Evolutionary conservation across 1,284 basidiomycete genomes (phyloP).

Genomic region (Puccinia hordei): DNA sequence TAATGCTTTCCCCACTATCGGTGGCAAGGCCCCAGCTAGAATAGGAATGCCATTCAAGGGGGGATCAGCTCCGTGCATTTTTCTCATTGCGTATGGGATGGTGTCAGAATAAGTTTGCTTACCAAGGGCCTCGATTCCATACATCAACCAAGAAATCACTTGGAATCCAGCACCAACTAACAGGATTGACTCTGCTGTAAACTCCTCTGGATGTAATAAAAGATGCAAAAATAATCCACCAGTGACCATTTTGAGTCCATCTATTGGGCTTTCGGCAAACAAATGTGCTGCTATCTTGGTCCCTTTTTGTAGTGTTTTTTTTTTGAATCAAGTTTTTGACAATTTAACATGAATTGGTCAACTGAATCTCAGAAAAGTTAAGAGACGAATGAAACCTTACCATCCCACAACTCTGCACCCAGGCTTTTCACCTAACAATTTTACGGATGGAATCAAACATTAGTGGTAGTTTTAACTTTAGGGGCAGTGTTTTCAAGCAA

Average conservation of each 20-base stretch:
- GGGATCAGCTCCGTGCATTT: neutral
- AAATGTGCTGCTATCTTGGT: constrained; percentile 34
- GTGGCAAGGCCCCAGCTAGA: constrained; percentile 42
- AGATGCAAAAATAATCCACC: constrained; percentile 50
- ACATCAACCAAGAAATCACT: constrained; percentile 42
- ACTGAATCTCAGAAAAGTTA: neutral
- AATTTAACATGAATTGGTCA: constrained; percentile 12
- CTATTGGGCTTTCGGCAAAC: constrained; percentile 33
- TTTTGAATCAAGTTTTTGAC: neutral
- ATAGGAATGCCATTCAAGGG: constrained; percentile 1
- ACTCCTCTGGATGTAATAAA: constrained; percentile 38
- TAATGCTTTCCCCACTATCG: constrained; percentile 20
- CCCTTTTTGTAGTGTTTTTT: constrained; percentile 16
- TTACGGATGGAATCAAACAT: neutral
- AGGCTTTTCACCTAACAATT: constrained; percentile 29
- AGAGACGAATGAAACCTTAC: neutral
- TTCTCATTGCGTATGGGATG: neutral
- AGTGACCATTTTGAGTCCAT: constrained; percentile 47
- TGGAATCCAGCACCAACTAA: constrained; percentile 46
- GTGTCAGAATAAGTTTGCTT: neutral
- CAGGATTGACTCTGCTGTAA: constrained; percentile 46
- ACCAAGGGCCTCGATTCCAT: constrained; percentile 40
- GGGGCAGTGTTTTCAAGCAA: neutral
- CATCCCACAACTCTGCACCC: constrained; percentile 44
- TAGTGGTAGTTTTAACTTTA: neutral